phyloP scores from a whole-genome alignment of 495 filamentous ascomycete genomes.

The Podospora pseudopauciseta region DNA sequence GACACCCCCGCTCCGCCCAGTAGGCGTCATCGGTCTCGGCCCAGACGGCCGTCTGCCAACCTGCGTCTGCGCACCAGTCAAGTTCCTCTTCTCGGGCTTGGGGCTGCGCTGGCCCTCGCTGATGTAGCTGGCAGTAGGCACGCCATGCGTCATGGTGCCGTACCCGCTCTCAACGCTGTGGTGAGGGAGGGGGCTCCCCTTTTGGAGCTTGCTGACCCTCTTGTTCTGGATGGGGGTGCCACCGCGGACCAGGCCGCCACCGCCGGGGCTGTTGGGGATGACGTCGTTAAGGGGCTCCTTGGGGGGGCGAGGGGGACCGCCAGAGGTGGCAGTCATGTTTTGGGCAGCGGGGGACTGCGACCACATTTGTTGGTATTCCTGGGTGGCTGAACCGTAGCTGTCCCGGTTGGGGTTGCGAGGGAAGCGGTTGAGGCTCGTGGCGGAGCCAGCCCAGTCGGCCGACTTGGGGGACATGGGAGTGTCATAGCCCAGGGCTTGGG shows the following conservation, averaged over 20 bases:
- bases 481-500: conserved; percentile 68
- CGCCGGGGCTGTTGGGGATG: conserved; percentile 13
- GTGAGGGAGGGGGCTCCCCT: conserved; percentile 41
- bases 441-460: conserved; percentile 68
- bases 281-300: conserved; percentile 46
- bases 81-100: conserved; percentile 44
- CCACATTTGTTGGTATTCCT: conserved; percentile 40
- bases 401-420: conserved; percentile 41
- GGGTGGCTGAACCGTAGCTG: conserved; percentile 37
- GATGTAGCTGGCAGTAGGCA: conserved; percentile 33
- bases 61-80: conserved; percentile 42
- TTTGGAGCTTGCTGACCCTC: conserved; percentile 42
- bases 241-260: conserved; percentile 1
- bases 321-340: conserved; percentile 26
- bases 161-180: conserved; percentile 51
- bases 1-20: conserved; percentile 26
- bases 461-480: conserved; percentile 64
- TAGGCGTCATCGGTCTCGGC: conserved; percentile 53
- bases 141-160: conserved; percentile 45
- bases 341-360: conserved; percentile 34
- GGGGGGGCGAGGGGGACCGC: conserved; percentile 44
- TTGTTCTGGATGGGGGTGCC: conserved; percentile 28
- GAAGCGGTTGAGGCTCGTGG: conserved; percentile 49
- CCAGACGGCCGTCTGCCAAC: conserved; percentile 46
- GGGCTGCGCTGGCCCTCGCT: conserved; percentile 33